Percentiles rank a stretch among this genome's conserved stretches.
Evolutionary conservation across 2,329 filamentous ascomycete species (phyloP).

Genomic region (Dryadomyces quercus-mongolicae): DNA sequence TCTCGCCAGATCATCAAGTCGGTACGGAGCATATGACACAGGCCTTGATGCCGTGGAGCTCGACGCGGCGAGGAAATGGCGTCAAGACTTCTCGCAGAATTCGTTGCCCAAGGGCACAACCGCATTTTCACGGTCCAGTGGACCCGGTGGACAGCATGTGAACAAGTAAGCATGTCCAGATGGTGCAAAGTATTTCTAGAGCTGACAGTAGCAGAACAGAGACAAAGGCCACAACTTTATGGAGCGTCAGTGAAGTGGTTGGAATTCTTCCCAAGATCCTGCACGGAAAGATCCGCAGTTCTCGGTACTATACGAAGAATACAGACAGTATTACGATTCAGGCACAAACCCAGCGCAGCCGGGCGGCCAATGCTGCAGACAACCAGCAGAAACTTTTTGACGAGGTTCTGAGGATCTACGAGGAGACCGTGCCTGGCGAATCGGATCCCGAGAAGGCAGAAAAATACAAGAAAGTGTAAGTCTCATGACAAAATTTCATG

Average conservation of each 20-base stretch:
- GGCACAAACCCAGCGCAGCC: slow-evolving; percentile 40
- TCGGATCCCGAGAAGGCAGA: slow-evolving; percentile 32
- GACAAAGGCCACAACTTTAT: slow-evolving; percentile 44
- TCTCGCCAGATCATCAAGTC: slow-evolving; percentile 12
- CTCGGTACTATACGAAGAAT: slow-evolving; percentile 39
- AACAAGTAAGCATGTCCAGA: slow-evolving; percentile 35
- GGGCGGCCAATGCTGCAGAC: slow-evolving; percentile 38
- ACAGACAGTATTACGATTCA: slow-evolving; percentile 43
- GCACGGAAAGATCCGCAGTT: slow-evolving; percentile 32
- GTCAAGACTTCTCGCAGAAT: slow-evolving; percentile 27
- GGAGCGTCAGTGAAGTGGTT: slow-evolving; percentile 34
- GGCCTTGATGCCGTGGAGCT: slow-evolving; percentile 37
- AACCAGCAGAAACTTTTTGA: slow-evolving; percentile 35
- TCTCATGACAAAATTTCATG: not conserved
- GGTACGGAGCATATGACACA: slow-evolving; percentile 35
- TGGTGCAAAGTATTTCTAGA: not conserved
- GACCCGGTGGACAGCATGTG: slow-evolving; percentile 49
- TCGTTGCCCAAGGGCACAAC: slow-evolving; percentile 39
- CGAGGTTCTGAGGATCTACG: slow-evolving; percentile 36
- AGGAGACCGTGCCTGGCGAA: slow-evolving; percentile 31
- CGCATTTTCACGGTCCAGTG: slow-evolving; percentile 45
- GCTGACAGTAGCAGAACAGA: slow-evolving; percentile 34
- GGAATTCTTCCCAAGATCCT: slow-evolving; percentile 33
- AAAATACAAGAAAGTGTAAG: slow-evolving; percentile 37
- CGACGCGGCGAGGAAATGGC: slow-evolving; percentile 39